Percentiles rank a stretch among this genome's conserved stretches.
These are phyloP conservation scores for Sporisorium graminicola DNA, from an alignment of 1,284 basidiomycete species.

Conservation along the genomic window DNA sequence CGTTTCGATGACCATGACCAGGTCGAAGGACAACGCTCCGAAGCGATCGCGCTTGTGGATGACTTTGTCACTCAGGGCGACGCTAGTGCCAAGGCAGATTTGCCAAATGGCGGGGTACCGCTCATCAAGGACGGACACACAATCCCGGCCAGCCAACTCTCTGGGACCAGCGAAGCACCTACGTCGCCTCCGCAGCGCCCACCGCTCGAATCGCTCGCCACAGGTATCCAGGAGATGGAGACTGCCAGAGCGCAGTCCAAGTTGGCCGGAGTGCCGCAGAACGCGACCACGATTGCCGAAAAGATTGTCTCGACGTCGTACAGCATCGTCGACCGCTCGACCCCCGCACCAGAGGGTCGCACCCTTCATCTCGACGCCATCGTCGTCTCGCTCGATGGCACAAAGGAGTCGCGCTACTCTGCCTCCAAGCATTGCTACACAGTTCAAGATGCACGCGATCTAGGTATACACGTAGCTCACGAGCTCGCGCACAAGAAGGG, in stretches of 20 bases:
- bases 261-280: neutral
- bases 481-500: conserved; percentile 59
- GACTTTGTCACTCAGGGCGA: conserved; percentile 45
- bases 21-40: conserved; percentile 59
- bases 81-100: conserved; percentile 24
- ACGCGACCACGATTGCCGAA: conserved; percentile 40
- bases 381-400: conserved; percentile 68
- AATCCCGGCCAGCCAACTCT: conserved; percentile 48
- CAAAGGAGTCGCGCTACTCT: conserved; percentile 49
- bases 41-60: conserved; percentile 51
- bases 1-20: conserved; percentile 64
- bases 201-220: conserved; percentile 44
- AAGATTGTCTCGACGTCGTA: conserved; percentile 46
- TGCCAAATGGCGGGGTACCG: conserved; percentile 46
- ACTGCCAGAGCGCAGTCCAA: conserved; percentile 18
- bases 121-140: conserved; percentile 51
- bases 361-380: conserved; percentile 61
- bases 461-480: conserved; percentile 61
- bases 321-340: conserved; percentile 48
- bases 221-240: conserved; percentile 33
- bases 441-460: conserved; percentile 53
- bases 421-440: conserved; percentile 44
- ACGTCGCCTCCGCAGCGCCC: conserved; percentile 26
- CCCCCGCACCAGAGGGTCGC: conserved; percentile 49
- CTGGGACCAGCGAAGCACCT: neutral